phyloP scores from a whole-genome alignment of 805 yeast genomes.

The Sungouiozyma ichnusensis region DNA sequence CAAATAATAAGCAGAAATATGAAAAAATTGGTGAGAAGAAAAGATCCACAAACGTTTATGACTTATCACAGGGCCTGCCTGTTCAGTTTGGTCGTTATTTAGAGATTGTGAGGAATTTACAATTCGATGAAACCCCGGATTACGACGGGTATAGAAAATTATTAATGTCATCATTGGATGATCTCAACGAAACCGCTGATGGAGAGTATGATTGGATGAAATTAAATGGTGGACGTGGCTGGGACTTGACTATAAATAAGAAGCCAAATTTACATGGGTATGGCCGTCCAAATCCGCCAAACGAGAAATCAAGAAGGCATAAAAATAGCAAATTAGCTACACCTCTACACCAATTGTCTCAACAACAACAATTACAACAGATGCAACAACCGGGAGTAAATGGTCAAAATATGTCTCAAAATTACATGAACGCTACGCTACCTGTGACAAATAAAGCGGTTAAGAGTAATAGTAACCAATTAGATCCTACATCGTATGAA shows the following conservation, averaged over 20 bases:
- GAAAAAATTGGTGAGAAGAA: slow-evolving; percentile 96
- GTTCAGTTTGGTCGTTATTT: slow-evolving; percentile 88
- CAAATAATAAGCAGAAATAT: slow-evolving; percentile 93
- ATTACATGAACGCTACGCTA: background rate
- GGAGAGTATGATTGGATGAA: slow-evolving; percentile 98
- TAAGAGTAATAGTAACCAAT: slow-evolving; percentile 12
- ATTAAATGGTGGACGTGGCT: slow-evolving; percentile 87
- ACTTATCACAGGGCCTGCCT: slow-evolving; percentile 82
- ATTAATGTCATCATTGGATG: slow-evolving; percentile 66
- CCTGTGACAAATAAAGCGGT: slow-evolving; percentile 1
- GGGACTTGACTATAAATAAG: slow-evolving; percentile 84
- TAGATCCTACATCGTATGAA: slow-evolving; percentile 34
- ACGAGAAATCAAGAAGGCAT: slow-evolving; percentile 31
- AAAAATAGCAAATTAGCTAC: slow-evolving; percentile 10
- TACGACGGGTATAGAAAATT: slow-evolving; percentile 76
- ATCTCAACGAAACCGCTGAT: slow-evolving; percentile 63
- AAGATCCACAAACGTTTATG: slow-evolving; percentile 78
- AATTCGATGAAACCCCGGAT: slow-evolving; percentile 91
- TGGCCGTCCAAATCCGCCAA: slow-evolving; percentile 86
- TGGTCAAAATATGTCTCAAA: slow-evolving; percentile 13
- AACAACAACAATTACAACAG: slow-evolving; percentile 12
- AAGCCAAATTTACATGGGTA: slow-evolving; percentile 93
- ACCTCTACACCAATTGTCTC: slow-evolving; percentile 8
- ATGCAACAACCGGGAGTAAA: slow-evolving; percentile 9
- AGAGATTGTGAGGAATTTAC: slow-evolving; percentile 76